Base-by-base conservation (phyloP, 306 rosid genomes). In the Delonix regia region DNA sequence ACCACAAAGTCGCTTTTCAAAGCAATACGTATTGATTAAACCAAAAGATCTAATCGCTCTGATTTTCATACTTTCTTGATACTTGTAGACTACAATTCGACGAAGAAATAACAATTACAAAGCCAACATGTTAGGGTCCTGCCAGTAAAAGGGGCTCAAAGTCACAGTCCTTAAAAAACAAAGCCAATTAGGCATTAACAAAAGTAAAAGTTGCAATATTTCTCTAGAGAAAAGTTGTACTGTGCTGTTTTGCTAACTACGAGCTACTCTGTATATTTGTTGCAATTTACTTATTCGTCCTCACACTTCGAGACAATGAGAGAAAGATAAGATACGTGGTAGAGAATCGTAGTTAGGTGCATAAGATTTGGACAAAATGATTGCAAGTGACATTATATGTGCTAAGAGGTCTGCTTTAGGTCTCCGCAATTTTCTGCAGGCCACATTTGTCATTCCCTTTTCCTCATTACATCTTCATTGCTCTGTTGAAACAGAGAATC, bases 261-360 rank as follows among this genome's bases (percentile, higher is more conserved):
- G 24, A 69, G 70, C 25, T 83, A 41, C 25, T 57, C 72, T 63
- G 5, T 13, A 14, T 18, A 33, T 64, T 59, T 22, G 82, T 79
- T 78, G 9, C 80, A 25, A 59, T 81, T 51, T 38, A 80, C 45
- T 78, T 80, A 69, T 77, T 81, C 74, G 55, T 55, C 42, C 68
- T 68, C 71, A 86, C 82, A 56, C 51, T 76, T 64, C 38, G 45
- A 65, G 61, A 30, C 47, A 56, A 30, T 21, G 72, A 30, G 3
- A 34, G 34, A 73, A 64, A 64, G 33, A 36, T 14, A 47, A 27
- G 48, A 38, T 52, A 83, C 36, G 55, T 5, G 28, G 62, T 55
- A 52, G 87, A 67, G 74, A 86, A 80, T 75, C 75, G 73, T 87
- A 44, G 93, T 83, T 91, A 83, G 87, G 97, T 83, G 88, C 89